phyloP scores from a whole-genome alignment of 169 alveolate species.

The Cryptosporidium baileyi region DNA sequence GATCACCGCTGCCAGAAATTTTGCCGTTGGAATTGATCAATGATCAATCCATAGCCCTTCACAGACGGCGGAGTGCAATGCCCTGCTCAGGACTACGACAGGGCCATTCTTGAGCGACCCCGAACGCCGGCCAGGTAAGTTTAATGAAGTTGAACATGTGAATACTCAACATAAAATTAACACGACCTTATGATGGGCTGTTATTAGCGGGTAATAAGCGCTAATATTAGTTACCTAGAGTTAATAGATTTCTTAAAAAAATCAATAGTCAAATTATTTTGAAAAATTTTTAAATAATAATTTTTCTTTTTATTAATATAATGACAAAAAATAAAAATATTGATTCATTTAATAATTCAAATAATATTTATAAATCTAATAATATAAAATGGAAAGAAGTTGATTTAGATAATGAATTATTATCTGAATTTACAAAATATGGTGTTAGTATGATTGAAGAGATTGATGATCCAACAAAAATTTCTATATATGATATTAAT shows the following conservation, averaged over 20 bases:
- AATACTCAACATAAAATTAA: not conserved
- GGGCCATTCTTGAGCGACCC: conserved; percentile 96
- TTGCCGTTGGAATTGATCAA: conserved; percentile 93
- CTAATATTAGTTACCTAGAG: not conserved
- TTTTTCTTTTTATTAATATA: not conserved
- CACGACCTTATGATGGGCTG: conserved; percentile 55
- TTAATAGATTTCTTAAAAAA: not conserved
- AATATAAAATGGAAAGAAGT: conserved; percentile 55
- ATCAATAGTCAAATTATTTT: not conserved
- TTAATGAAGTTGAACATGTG: not conserved
- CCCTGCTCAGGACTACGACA: conserved; percentile 96
- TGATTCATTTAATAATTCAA: not conserved
- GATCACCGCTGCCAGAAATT: conserved; percentile 92
- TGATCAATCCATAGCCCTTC: conserved; percentile 93
- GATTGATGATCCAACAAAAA: conserved; percentile 21
- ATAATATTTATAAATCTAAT: not conserved
- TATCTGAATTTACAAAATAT: conserved; percentile 33
- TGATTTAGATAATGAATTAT: not conserved
- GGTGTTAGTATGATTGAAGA: conserved; percentile 67
- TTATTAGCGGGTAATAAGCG: not conserved
- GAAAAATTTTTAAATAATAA: not conserved
- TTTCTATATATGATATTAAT: conserved; percentile 22
- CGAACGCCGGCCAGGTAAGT: conserved; percentile 98
- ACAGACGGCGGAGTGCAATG: conserved; percentile 96
- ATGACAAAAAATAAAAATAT: conserved; percentile 2